Percentiles rank a stretch among this genome's conserved stretches.
phyloP scores from a whole-genome alignment of 345 rosid species.

The Dimocarpus longan region DNA sequence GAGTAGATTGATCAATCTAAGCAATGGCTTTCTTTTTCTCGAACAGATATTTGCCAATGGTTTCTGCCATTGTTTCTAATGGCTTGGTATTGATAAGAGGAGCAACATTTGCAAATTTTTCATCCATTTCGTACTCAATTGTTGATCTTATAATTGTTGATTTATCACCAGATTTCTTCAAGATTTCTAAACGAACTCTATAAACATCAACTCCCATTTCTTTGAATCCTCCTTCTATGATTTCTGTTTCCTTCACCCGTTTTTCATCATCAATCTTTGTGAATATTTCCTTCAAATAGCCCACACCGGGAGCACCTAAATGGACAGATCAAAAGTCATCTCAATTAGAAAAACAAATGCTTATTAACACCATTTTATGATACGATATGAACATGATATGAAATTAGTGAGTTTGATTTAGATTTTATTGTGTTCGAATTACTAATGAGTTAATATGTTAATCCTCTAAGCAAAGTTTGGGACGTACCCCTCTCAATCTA shows the following conservation, averaged over 20 bases:
- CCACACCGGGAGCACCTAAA: constrained; percentile 34
- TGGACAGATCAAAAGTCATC: background rate
- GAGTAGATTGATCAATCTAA: background rate
- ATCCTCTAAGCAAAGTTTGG: too few relatives aligned
- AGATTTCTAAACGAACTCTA: constrained; percentile 30
- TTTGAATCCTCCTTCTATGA: constrained; percentile 35
- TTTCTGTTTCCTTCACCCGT: constrained; percentile 42
- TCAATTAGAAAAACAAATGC: background rate
- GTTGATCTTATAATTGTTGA: constrained; percentile 31
- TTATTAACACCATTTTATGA: too few relatives aligned
- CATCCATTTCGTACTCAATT: constrained; percentile 37
- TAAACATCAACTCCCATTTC: constrained; percentile 30
- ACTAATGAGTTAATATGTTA: too few relatives aligned
- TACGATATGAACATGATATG: too few relatives aligned
- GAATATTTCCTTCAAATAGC: constrained; percentile 36
- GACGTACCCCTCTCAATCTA: too few relatives aligned
- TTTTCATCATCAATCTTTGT: constrained; percentile 35
- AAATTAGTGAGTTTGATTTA: too few relatives aligned
- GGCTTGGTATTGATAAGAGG: constrained; percentile 24
- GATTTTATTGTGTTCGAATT: too few relatives aligned
- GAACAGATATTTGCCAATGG: too few relatives aligned
- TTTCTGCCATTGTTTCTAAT: constrained; percentile 27
- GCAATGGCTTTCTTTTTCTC: background rate
- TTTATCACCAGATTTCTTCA: constrained; percentile 33
- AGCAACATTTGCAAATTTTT: constrained; percentile 23